Conservation (phyloP, 495 filamentous ascomycete genomes). For the Neurospora africana region DNA sequence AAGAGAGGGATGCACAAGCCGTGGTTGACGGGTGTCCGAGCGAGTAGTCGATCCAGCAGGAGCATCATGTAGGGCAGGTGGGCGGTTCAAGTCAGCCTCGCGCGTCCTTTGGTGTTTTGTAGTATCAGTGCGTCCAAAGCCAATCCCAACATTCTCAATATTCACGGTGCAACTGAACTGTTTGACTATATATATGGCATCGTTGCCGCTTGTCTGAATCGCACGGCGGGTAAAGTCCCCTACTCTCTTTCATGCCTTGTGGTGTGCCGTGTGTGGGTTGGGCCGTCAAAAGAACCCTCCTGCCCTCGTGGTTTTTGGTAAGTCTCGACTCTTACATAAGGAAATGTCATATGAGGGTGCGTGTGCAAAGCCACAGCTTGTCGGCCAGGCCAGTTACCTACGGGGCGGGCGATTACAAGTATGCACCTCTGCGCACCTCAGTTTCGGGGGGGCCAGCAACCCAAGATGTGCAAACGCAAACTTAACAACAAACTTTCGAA, state of each 20-base stretch:
- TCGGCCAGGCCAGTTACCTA: neutral
- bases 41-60: neutral
- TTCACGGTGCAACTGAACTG: neutral
- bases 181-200: neutral
- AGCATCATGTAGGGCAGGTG: neutral
- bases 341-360: neutral
- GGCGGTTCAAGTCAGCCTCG: neutral
- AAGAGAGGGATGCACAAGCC: neutral
- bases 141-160: neutral
- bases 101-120: neutral
- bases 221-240: neutral
- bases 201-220: neutral
- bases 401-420: neutral
- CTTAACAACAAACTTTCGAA: neutral
- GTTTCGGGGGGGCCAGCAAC: neutral
- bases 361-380: neutral
- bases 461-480: neutral
- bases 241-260: neutral
- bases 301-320: neutral
- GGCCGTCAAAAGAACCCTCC: neutral
- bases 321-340: neutral
- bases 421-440: neutral
- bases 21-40: neutral
- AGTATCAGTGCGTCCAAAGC: neutral
- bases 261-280: neutral